phyloP scores from a whole-genome alignment of 2,329 filamentous ascomycete species.

The Pyrenophora tritici-repentis region DNA sequence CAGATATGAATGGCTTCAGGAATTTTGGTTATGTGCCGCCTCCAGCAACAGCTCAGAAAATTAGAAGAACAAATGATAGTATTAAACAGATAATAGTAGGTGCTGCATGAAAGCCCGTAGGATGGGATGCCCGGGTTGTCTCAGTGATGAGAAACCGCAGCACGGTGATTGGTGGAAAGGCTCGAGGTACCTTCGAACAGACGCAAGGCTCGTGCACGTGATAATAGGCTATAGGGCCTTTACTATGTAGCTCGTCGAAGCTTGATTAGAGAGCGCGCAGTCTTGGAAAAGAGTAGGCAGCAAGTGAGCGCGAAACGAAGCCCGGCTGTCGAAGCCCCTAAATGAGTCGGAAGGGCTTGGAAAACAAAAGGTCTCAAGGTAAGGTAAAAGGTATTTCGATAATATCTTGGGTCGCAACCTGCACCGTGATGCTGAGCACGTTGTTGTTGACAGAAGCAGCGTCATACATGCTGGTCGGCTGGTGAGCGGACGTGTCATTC shows the following conservation, averaged over 20 bases:
- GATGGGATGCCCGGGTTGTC: slow-evolving; percentile 2
- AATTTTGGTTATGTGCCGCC: neutral
- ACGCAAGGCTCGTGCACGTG: slow-evolving; percentile 30
- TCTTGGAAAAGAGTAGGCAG: slow-evolving; percentile 2
- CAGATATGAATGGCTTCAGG: neutral
- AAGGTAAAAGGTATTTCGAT: neutral
- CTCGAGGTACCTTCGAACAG: slow-evolving; percentile 23
- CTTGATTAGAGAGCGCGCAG: slow-evolving; percentile 11
- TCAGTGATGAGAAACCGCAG: slow-evolving; percentile 44
- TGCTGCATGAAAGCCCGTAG: slow-evolving; percentile 1
- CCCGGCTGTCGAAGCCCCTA: neutral
- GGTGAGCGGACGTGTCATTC: slow-evolving; percentile 15
- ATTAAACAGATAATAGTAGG: neutral
- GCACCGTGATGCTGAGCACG: slow-evolving; percentile 12
- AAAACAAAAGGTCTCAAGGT: neutral
- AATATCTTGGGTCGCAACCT: slow-evolving; percentile 1
- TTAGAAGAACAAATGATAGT: neutral
- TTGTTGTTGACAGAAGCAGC: slow-evolving; percentile 16
- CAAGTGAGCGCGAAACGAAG: neutral
- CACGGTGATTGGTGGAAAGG: slow-evolving; percentile 37
- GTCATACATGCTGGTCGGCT: slow-evolving; percentile 28
- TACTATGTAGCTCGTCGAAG: slow-evolving; percentile 9
- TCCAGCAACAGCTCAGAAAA: neutral
- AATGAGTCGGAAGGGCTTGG: neutral
- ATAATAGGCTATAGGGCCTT: slow-evolving; percentile 19